A percentile compares a stretch with the other conserved stretches of the same genome.
phyloP scores from a whole-genome alignment of 2,329 filamentous ascomycete genomes.

The Blastomyces gilchristii region DNA sequence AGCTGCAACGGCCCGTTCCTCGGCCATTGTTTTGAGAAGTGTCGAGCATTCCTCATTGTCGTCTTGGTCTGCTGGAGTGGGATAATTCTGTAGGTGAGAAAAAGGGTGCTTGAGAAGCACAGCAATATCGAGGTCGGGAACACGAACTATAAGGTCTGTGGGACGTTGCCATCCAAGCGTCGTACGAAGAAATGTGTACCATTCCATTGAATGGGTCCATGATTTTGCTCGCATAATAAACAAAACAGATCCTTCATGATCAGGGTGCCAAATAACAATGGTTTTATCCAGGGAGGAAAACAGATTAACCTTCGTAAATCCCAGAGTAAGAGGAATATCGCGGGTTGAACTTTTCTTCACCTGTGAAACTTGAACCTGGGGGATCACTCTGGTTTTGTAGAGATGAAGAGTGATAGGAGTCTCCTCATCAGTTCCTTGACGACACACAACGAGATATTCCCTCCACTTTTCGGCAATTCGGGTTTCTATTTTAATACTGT shows the following conservation, averaged over 20 bases:
- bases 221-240: slow-evolving; percentile 54
- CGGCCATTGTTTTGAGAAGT: slow-evolving; percentile 22
- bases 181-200: slow-evolving; percentile 56
- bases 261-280: slow-evolving; percentile 51
- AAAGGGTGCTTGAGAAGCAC: slow-evolving; percentile 53
- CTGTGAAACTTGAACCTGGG: slow-evolving; percentile 45
- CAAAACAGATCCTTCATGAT: slow-evolving; percentile 46
- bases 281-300: slow-evolving; percentile 59
- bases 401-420: slow-evolving; percentile 49
- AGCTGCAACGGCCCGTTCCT: slow-evolving; percentile 47
- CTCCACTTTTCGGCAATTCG: slow-evolving; percentile 54
- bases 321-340: slow-evolving; percentile 37
- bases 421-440: slow-evolving; percentile 46
- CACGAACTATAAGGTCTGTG: slow-evolving; percentile 48
- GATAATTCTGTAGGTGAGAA: slow-evolving; percentile 38
- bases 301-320: slow-evolving; percentile 47
- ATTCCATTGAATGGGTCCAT: slow-evolving; percentile 53
- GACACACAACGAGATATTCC: slow-evolving; percentile 53
- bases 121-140: slow-evolving; percentile 53
- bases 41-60: slow-evolving; percentile 31
- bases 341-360: slow-evolving; percentile 47
- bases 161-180: slow-evolving; percentile 50
- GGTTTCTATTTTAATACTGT: slow-evolving; percentile 49
- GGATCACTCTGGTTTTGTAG: slow-evolving; percentile 54
- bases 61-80: slow-evolving; percentile 30